Conservation (phyloP, 768 basidiomycete species). For the Symmetrospora coprosmae region DNA sequence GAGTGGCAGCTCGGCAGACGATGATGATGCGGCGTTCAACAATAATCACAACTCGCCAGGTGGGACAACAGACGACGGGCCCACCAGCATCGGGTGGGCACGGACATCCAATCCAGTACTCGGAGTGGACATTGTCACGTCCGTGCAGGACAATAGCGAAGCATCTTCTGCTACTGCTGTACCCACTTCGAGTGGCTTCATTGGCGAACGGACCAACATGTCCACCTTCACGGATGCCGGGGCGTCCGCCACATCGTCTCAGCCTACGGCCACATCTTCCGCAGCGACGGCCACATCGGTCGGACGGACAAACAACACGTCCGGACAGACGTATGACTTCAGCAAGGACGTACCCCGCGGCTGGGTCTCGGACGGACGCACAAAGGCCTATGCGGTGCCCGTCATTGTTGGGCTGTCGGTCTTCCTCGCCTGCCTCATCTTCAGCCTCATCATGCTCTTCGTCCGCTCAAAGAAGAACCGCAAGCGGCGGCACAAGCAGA, state of each 20-base stretch:
- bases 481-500: neutral
- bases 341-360: slow-evolving; percentile 7
- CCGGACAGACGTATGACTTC: slow-evolving; percentile 1
- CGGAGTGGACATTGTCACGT: too few species aligned
- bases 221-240: neutral
- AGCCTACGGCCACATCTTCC: neutral
- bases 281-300: neutral
- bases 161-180: too few species aligned
- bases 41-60: too few species aligned
- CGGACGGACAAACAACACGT: neutral
- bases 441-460: neutral
- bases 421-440: slow-evolving; percentile 8
- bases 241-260: neutral
- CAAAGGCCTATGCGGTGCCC: slow-evolving; percentile 15
- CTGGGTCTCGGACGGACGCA: slow-evolving; percentile 13
- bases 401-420: slow-evolving; percentile 17
- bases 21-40: too few species aligned
- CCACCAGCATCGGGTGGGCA: too few species aligned
- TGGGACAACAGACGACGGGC: too few species aligned
- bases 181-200: neutral
- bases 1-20: too few species aligned
- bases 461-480: neutral
- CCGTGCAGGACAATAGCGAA: too few species aligned
- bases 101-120: too few species aligned
- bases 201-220: neutral